A percentile compares a stretch with the other conserved stretches of the same genome.
Evolutionary conservation across 2,329 filamentous ascomycete species (phyloP).

Genomic region (Penicillium sp.): DNA sequence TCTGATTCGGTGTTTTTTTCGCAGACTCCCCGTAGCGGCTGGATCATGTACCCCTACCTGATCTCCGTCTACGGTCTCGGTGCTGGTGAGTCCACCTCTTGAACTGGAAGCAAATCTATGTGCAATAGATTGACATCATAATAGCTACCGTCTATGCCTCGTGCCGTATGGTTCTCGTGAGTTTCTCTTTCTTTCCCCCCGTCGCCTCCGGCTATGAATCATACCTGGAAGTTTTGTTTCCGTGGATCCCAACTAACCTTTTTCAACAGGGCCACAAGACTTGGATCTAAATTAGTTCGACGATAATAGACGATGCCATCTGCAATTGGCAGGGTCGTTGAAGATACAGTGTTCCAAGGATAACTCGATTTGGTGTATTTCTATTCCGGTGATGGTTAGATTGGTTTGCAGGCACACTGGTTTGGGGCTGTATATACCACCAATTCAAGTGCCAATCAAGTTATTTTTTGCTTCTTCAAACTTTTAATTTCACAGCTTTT

Average conservation of each 20-base stretch:
- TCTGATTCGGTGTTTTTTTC: conserved; percentile 17
- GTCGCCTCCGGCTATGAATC: not conserved
- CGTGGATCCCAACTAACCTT: conserved; percentile 19
- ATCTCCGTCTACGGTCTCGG: conserved; percentile 49
- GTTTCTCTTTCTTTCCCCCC: conserved; percentile 16
- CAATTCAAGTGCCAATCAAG: conserved; percentile 34
- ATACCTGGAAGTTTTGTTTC: not conserved
- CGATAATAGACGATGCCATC: conserved; percentile 20
- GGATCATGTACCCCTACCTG: conserved; percentile 63
- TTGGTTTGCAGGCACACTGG: conserved; percentile 26
- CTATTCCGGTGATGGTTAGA: conserved; percentile 32
- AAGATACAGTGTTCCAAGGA: conserved; percentile 11
- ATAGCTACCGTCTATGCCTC: conserved; percentile 43
- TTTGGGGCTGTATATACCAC: conserved; percentile 40
- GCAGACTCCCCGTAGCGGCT: conserved; percentile 56
- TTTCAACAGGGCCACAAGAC: conserved; percentile 61
- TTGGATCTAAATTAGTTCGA: conserved; percentile 38
- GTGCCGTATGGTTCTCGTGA: conserved; percentile 45
- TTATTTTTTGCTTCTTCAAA: conserved; percentile 22
- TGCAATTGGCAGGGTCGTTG: conserved; percentile 6
- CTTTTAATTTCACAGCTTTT: not conserved
- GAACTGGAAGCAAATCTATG: not conserved
- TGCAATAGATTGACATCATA: conserved; percentile 6
- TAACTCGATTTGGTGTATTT: conserved; percentile 35
- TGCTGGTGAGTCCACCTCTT: conserved; percentile 43